phyloP scores from a whole-genome alignment of 805 yeast species.

The Metschnikowia hibisci region DNA sequence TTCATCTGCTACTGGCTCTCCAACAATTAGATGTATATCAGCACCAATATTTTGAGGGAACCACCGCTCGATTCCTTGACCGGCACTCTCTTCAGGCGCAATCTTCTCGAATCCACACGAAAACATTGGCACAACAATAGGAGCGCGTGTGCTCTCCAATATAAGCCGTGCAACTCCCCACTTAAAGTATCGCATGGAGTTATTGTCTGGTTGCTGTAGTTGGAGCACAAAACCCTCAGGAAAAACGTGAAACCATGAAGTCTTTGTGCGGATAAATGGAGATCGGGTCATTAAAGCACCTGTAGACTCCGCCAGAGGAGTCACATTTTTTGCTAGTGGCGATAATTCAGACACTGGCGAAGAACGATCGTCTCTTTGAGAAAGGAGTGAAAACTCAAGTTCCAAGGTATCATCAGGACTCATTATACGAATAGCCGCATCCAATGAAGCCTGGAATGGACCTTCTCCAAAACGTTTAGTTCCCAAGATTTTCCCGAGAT shows the following conservation, averaged over 20 bases:
- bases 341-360: slow-evolving; percentile 22
- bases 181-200: slow-evolving; percentile 90
- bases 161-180: slow-evolving; percentile 92
- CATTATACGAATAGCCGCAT: slow-evolving; percentile 76
- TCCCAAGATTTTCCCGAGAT: slow-evolving; percentile 83
- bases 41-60: slow-evolving; percentile 64
- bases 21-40: slow-evolving; percentile 65
- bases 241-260: slow-evolving; percentile 90
- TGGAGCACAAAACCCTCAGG: slow-evolving; percentile 96
- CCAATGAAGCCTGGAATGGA: slow-evolving; percentile 86
- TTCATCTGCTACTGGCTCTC: slow-evolving; percentile 62
- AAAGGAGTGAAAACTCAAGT: slow-evolving; percentile 28
- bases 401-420: slow-evolving; percentile 72
- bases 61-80: slow-evolving; percentile 50
- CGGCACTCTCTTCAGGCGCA: slow-evolving; percentile 71
- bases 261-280: slow-evolving; percentile 59
- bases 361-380: neutral
- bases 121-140: slow-evolving; percentile 84
- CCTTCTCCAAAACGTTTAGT: slow-evolving; percentile 89
- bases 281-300: slow-evolving; percentile 31
- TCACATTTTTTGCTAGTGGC: slow-evolving; percentile 18
- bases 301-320: slow-evolving; percentile 29
- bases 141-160: slow-evolving; percentile 77
- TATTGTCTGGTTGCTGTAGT: slow-evolving; percentile 67
- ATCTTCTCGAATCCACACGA: slow-evolving; percentile 82